Evolutionary conservation across 2,329 filamentous ascomycete species (phyloP), one percentile per base, ranked within the genome.

Genomic region (Colletotrichum neosansevieriae): DNA sequence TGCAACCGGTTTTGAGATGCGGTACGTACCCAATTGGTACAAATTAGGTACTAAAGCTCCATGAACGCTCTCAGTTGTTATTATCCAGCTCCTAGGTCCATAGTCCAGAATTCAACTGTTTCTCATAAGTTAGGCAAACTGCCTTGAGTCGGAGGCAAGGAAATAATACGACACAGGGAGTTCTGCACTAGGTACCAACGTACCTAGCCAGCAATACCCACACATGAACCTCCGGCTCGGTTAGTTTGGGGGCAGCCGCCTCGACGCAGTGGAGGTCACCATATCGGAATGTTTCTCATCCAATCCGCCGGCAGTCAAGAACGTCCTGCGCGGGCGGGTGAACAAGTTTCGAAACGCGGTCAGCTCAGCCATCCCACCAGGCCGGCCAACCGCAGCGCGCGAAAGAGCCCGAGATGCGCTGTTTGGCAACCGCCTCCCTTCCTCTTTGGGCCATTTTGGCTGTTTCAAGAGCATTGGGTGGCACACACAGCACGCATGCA

Each of bases 311-410:
- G 34, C 13, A 21, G 59, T 58, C 64, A 58, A 63, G 56, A 21
- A 36, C 15, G 15, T 21, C 21, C 3, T 21, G 10, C 19, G 19
- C 50, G 32, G 65, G 61, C 24, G 60, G 38, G 45, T 51, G 59
- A 64, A 67, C 61, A 29, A 65, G 65, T 65, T 68, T 68, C 65
- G 65, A 68, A 68, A 68, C 65, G 44, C 34, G 21, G 54, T 61
- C 53, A 57, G 15, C 53, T 68, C 47, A 65, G 65, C 61, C 65
- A 54, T 57, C 42, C 61, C 61, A 58, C 58, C 40, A 54, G 65
- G 47, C 34, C 47, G 54, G 44, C 61, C 65, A 68, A 59, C 54
- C 40, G 61, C 47, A 36, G 54, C 38, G 53, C 65, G 21, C 36
- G n/a, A 15, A 65, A 13, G 58, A n/a, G 19, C 32, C 21, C 32